phyloP scores from a whole-genome alignment of 257 asterid species.

The Plantago ovata region DNA sequence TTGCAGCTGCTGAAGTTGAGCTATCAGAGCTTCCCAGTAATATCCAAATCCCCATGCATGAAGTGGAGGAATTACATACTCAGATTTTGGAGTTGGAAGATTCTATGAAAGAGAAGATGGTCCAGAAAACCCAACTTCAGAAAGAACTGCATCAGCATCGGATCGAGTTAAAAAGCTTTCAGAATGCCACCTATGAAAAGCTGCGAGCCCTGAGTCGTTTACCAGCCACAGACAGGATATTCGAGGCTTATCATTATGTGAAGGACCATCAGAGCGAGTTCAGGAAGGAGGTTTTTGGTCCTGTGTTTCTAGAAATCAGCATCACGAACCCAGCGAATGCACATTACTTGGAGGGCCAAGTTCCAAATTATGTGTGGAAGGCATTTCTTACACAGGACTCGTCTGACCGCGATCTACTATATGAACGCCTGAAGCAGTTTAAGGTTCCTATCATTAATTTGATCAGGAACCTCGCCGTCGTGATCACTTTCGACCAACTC shows the following conservation, averaged over 20 bases:
- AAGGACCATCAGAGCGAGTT: constrained; percentile 62
- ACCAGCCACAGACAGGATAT: constrained; percentile 72
- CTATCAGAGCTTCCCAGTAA: constrained; percentile 54
- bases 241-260: constrained; percentile 88
- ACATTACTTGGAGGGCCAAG: constrained; percentile 84
- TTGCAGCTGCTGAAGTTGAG: constrained; percentile 67
- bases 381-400: constrained; percentile 85
- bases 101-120: constrained; percentile 53
- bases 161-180: constrained; percentile 62
- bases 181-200: constrained; percentile 66
- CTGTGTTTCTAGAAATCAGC: constrained; percentile 82
- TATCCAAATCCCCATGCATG: constrained; percentile 57
- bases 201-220: constrained; percentile 51
- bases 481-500: constrained; percentile 46
- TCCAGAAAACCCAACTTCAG: constrained; percentile 54
- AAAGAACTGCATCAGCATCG: constrained; percentile 37
- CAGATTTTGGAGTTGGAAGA: constrained; percentile 69
- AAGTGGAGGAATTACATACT: constrained; percentile 55
- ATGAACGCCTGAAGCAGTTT: constrained; percentile 44
- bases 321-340: constrained; percentile 65
- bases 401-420: constrained; percentile 76
- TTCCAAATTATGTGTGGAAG: constrained; percentile 84
- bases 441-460: constrained; percentile 76
- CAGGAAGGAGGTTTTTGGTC: constrained; percentile 80
- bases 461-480: constrained; percentile 35